Evolutionary conservation across 139 green algal genomes (phyloP).

Genomic region (Picochlorum sp.): DNA sequence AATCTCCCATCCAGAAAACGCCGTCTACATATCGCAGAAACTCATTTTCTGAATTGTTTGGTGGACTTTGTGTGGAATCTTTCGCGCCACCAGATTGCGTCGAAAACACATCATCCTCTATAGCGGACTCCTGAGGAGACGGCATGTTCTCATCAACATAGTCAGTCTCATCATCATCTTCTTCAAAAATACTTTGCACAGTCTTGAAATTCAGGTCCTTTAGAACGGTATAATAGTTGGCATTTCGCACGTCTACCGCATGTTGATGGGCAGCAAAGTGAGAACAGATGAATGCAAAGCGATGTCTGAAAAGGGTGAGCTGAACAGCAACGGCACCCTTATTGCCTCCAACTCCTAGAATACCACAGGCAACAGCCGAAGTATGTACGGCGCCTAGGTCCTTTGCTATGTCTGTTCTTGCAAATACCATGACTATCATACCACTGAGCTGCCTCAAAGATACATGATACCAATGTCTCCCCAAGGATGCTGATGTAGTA

Average conservation of each 20-base stretch:
- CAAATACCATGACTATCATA: constrained; percentile 68
- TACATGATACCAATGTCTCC: constrained; percentile 45
- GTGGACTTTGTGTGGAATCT: neutral
- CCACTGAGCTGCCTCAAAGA: constrained; percentile 79
- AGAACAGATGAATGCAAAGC: constrained; percentile 61
- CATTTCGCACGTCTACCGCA: constrained; percentile 72
- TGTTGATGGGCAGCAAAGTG: constrained; percentile 91
- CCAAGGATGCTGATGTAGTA: constrained; percentile 29
- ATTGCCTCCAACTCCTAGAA: constrained; percentile 88
- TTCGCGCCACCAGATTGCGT: neutral
- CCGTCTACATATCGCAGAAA: constrained; percentile 48
- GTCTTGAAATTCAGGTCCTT: constrained; percentile 58
- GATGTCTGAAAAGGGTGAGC: constrained; percentile 70
- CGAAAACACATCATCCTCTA: too few species aligned
- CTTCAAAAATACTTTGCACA: constrained; percentile 7
- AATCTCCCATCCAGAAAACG: constrained; percentile 83
- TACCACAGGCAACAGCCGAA: constrained; percentile 73
- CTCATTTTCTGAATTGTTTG: neutral
- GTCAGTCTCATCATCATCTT: neutral
- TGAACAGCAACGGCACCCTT: constrained; percentile 85
- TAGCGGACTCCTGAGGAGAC: too few species aligned
- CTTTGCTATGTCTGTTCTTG: constrained; percentile 23
- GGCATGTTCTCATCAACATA: neutral
- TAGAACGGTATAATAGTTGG: constrained; percentile 73
- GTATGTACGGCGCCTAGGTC: constrained; percentile 71